phyloP scores from a whole-genome alignment of 768 basidiomycete genomes.

The Amanita rimosa region DNA sequence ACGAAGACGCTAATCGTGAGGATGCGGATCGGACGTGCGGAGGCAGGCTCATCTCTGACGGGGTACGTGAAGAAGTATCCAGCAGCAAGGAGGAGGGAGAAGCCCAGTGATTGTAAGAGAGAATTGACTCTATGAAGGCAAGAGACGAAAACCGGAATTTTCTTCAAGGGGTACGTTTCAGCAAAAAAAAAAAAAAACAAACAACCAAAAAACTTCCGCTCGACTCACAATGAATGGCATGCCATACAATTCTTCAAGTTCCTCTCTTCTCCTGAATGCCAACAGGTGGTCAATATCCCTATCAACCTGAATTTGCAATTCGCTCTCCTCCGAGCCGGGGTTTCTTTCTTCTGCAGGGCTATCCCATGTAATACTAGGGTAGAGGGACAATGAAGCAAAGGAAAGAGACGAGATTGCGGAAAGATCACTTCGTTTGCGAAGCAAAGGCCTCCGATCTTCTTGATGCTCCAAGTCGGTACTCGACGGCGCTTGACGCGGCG shows the following conservation, averaged over 20 bases:
- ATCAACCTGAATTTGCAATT: conserved; percentile 34
- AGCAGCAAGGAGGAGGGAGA: conserved; percentile 49
- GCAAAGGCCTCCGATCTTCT: conserved; percentile 1
- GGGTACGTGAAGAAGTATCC: conserved; percentile 43
- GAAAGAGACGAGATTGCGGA: conserved; percentile 1
- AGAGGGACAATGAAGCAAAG: conserved; percentile 1
- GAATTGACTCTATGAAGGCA: conserved; percentile 70
- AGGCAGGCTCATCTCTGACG: conserved; percentile 10
- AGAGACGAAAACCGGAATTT: conserved; percentile 69
- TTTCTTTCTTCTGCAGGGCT: not conserved
- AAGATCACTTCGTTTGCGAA: conserved; percentile 1
- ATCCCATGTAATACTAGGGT: conserved; percentile 3
- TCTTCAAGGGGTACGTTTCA: conserved; percentile 28
- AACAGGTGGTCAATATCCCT: conserved; percentile 58
- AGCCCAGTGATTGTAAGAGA: conserved; percentile 57
- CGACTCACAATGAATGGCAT: conserved; percentile 63
- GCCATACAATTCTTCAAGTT: conserved; percentile 72
- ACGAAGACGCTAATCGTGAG: conserved; percentile 30
- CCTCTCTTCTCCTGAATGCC: conserved; percentile 53
- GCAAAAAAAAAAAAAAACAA: not conserved
- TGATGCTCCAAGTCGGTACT: not conserved
- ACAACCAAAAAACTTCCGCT: too few relatives aligned
- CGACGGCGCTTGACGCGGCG: not conserved
- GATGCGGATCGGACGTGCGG: not conserved
- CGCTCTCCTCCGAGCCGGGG: not conserved